A percentile compares a stretch with the other conserved stretches of the same genome.
These are phyloP conservation scores for Coniella lustricola DNA, from an alignment of 2,329 filamentous ascomycete genomes.

Conservation along the genomic window DNA sequence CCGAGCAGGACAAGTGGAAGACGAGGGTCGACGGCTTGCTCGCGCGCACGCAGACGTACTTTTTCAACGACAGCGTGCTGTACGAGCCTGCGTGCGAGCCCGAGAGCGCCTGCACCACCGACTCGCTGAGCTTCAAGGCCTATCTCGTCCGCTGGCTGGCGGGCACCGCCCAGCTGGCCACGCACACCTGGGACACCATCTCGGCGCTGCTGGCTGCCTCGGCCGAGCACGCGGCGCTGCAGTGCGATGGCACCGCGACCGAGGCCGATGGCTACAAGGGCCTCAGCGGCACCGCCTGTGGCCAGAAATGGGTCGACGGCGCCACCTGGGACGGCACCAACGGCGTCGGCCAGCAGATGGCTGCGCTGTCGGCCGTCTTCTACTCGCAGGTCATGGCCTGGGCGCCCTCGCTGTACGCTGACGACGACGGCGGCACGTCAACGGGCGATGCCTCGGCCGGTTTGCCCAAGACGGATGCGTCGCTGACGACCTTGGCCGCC, in stretches of 20 bases:
- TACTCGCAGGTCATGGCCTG: slow-evolving; percentile 28
- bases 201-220: slow-evolving; percentile 29
- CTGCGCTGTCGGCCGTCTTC: slow-evolving; percentile 35
- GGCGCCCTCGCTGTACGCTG: slow-evolving; percentile 17
- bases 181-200: slow-evolving; percentile 29
- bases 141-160: slow-evolving; percentile 47
- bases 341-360: slow-evolving; percentile 42
- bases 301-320: slow-evolving; percentile 36
- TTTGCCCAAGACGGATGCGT: slow-evolving; percentile 6
- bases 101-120: slow-evolving; percentile 39
- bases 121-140: slow-evolving; percentile 52
- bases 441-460: slow-evolving; percentile 10
- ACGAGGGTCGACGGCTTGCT: slow-evolving; percentile 47
- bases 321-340: slow-evolving; percentile 33
- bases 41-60: slow-evolving; percentile 38
- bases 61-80: slow-evolving; percentile 50
- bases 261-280: slow-evolving; percentile 26
- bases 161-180: slow-evolving; percentile 30
- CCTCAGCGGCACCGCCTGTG: slow-evolving; percentile 34
- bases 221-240: slow-evolving; percentile 31
- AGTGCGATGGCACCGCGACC: slow-evolving; percentile 25
- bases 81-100: slow-evolving; percentile 49
- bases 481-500: slow-evolving; percentile 6
- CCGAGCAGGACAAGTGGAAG: slow-evolving; percentile 46
- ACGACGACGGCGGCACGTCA: slow-evolving; percentile 5